phyloP scores from a whole-genome alignment of 116 monocot species.

The Dioscorea cayenensis region DNA sequence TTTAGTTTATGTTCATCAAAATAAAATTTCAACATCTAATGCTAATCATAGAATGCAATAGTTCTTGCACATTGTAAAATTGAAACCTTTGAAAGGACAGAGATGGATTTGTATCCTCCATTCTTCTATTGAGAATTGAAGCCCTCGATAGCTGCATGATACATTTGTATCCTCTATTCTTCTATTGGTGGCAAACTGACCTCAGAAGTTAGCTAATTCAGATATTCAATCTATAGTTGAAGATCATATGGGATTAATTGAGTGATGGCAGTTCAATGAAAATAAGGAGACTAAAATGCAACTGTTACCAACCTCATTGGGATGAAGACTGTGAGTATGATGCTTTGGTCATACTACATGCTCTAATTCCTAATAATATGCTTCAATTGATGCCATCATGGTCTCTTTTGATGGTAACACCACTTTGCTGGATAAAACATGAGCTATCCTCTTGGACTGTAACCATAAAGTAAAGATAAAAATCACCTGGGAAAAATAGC shows the following conservation, averaged over 20 bases:
- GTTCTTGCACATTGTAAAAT: too few species aligned
- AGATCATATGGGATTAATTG: too few species aligned
- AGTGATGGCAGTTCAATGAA: background rate
- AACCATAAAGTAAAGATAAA: background rate
- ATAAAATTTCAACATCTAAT: too few species aligned
- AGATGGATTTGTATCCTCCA: too few species aligned
- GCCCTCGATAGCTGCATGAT: background rate
- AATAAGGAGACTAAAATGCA: background rate
- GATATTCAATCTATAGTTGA: conserved; percentile 9
- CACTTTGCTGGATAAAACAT: background rate
- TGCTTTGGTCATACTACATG: background rate
- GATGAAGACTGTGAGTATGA: background rate
- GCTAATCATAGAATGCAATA: too few species aligned
- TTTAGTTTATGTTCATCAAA: too few species aligned
- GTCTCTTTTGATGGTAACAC: background rate
- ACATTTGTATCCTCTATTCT: conserved; percentile 16
- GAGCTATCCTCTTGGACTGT: conserved; percentile 1
- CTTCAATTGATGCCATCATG: background rate
- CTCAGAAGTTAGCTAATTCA: conserved; percentile 20
- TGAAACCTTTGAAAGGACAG: too few species aligned
- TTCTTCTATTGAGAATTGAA: background rate
- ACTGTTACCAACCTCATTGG: background rate
- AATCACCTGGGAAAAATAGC: background rate
- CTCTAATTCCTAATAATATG: background rate
- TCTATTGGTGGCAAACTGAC: conserved; percentile 16